These are phyloP conservation scores for Penicillium taxi DNA, from an alignment of 495 filamentous ascomycete genomes.

Conservation along the genomic window DNA sequence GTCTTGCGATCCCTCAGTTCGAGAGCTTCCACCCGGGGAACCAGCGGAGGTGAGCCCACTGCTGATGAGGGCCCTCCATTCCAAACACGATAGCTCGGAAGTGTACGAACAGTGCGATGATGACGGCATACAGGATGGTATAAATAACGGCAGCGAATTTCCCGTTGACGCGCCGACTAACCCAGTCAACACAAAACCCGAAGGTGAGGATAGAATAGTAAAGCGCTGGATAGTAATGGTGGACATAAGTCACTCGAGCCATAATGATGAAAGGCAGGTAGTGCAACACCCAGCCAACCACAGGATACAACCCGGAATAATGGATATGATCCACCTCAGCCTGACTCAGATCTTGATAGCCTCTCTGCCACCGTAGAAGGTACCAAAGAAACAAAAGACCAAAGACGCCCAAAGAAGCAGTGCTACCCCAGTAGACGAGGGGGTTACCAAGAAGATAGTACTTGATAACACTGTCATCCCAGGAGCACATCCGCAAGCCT, in stretches of 20 bases:
- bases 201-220: conserved; percentile 91
- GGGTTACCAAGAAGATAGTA: conserved; percentile 98
- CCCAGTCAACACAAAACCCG: conserved; percentile 85
- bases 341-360: conserved; percentile 74
- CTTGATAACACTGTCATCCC: conserved; percentile 92
- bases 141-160: conserved; percentile 55
- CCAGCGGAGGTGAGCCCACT: conserved; percentile 94
- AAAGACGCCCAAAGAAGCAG: conserved; percentile 65
- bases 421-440: conserved; percentile 90
- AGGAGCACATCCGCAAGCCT: conserved; percentile 94
- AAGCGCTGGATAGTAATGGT: conserved; percentile 98
- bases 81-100: conserved; percentile 97
- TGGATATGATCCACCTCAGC: conserved; percentile 85
- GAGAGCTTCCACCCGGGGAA: conserved; percentile 52
- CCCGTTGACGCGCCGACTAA: conserved; percentile 54
- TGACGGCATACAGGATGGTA: conserved; percentile 57
- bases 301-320: conserved; percentile 84
- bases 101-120: conserved; percentile 73
- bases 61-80: conserved; percentile 74
- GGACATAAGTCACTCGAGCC: conserved; percentile 97
- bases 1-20: conserved; percentile 27
- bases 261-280: conserved; percentile 94
- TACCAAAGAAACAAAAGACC: conserved; percentile 71
- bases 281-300: conserved; percentile 91
- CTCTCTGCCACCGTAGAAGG: conserved; percentile 90